Conservation (phyloP, 768 basidiomycete species). For the Dacryopinax primogenitus region DNA sequence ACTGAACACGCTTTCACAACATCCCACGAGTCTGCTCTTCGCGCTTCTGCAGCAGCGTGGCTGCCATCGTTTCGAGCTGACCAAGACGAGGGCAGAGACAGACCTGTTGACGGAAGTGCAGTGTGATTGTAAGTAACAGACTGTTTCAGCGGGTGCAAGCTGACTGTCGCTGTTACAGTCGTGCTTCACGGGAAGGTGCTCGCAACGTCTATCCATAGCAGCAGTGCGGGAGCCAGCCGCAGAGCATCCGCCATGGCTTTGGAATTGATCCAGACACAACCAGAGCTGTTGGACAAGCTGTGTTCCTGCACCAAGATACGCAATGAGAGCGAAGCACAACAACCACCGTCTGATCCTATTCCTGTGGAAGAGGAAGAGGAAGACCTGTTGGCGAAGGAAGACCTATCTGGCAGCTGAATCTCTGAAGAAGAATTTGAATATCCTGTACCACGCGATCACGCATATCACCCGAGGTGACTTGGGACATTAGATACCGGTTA, state of each 20-base stretch:
- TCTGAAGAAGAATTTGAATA: neutral
- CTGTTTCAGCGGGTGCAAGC: neutral
- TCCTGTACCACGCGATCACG: neutral
- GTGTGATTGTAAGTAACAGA: neutral
- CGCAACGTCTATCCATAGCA: neutral
- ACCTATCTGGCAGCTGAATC: neutral
- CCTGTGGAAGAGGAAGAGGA: neutral
- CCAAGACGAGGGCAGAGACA: constrained; percentile 29
- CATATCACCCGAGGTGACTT: neutral
- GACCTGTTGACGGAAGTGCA: constrained; percentile 14
- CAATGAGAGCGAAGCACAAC: neutral
- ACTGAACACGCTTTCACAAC: constrained; percentile 56
- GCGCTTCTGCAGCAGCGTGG: constrained; percentile 61
- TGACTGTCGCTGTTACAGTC: neutral
- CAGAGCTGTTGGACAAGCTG: neutral
- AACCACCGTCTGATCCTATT: neutral
- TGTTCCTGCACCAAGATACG: neutral
- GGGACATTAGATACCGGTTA: neutral
- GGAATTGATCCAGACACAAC: neutral
- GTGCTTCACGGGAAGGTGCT: neutral
- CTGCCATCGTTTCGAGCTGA: constrained; percentile 51
- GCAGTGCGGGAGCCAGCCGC: neutral
- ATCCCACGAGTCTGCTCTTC: constrained; percentile 63
- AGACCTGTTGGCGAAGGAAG: neutral
- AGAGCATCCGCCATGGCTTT: neutral